phyloP scores from a whole-genome alignment of 2,329 filamentous ascomycete genomes.

The Colletotrichum navitas region DNA sequence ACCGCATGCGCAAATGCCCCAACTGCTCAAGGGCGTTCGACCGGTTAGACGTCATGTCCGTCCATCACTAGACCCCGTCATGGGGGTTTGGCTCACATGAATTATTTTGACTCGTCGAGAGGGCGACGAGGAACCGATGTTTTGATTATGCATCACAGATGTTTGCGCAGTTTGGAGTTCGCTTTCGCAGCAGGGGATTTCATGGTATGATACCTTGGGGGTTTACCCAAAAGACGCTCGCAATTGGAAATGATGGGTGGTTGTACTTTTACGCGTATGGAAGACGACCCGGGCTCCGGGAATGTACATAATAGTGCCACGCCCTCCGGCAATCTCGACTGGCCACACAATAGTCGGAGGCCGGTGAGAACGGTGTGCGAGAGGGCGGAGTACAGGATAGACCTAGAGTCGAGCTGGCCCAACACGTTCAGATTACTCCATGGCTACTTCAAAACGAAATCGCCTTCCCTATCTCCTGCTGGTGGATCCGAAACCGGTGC shows the following conservation, averaged over 20 bases:
- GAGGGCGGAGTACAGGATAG: constrained; percentile 36
- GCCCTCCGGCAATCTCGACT: constrained; percentile 11
- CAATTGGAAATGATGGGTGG: constrained; percentile 41
- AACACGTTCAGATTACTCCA: constrained; percentile 15
- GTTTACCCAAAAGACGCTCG: constrained; percentile 29
- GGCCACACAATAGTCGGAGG: constrained; percentile 13
- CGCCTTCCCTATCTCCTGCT: constrained; percentile 61
- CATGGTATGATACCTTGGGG: constrained; percentile 42
- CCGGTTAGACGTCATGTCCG: constrained; percentile 86
- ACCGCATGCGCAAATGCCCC: constrained; percentile 94
- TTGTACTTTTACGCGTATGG: constrained; percentile 44
- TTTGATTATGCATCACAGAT: constrained; percentile 28
- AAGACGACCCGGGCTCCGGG: constrained; percentile 33
- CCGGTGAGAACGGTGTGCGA: constrained; percentile 8
- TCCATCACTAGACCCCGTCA: constrained; percentile 60
- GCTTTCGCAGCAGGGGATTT: constrained; percentile 35
- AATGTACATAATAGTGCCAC: constrained; percentile 40
- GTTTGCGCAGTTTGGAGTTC: constrained; percentile 37
- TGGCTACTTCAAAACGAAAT: constrained; percentile 36
- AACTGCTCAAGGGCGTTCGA: constrained; percentile 95
- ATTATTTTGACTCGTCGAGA: background rate
- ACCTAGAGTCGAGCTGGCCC: constrained; percentile 39
- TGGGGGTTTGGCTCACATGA: constrained; percentile 5
- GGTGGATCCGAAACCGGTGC: constrained; percentile 81
- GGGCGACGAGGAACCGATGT: background rate